Evolutionary conservation across 495 filamentous ascomycete genomes (phyloP), one percentile per base, ranked within the genome.

Genomic region (Penicillium angulare): DNA sequence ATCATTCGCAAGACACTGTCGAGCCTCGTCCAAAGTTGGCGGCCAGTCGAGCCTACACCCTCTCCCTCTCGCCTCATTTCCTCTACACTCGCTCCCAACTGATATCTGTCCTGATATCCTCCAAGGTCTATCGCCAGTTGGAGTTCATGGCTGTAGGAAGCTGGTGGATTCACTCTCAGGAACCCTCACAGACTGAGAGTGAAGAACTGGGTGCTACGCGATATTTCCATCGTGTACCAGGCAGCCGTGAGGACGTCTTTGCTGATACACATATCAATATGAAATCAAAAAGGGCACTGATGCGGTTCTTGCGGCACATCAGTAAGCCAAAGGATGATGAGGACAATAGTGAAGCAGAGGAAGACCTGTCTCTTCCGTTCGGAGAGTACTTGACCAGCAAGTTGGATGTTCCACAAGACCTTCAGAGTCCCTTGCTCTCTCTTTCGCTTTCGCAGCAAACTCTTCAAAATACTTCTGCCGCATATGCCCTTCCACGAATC

Each of bases 121-220:
- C 92, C 1, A 86, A 87, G 53, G 86, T 95, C 45, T 88, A 95
- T 54, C 81, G 82, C 26, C 89, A 95, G 67, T 79, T 98, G 50
- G 92, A 96, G 55, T 98, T 97, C 66, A 83, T 92, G 52, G 90
- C 93, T 5, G 87, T 97, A 6, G 95, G 95, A 24, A 92, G 88
- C 49, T 97, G 91, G 87, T 97, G 86, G 82, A 83, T 96, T 29
- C 85, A 86, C 27, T 64, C 54, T 6, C 44, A 57, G 12, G 52
- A 53, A 15, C 22, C 49, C 13, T 47, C 50, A 18, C 34, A 55
- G 20, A 49, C 49, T 36, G 23, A 53, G 26, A 23, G 49, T 18
- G 10, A 17, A 24, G 33, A 56, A 1, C 34, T 18, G 50, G 52
- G 51, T 29, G 43, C 49, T 33, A 55, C 56, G 29, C 50, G 57